A percentile compares a stretch with the other conserved stretches of the same genome.
phyloP scores from a whole-genome alignment of 176 grass and related monocot genomes.

The Musa troglodytarum region DNA sequence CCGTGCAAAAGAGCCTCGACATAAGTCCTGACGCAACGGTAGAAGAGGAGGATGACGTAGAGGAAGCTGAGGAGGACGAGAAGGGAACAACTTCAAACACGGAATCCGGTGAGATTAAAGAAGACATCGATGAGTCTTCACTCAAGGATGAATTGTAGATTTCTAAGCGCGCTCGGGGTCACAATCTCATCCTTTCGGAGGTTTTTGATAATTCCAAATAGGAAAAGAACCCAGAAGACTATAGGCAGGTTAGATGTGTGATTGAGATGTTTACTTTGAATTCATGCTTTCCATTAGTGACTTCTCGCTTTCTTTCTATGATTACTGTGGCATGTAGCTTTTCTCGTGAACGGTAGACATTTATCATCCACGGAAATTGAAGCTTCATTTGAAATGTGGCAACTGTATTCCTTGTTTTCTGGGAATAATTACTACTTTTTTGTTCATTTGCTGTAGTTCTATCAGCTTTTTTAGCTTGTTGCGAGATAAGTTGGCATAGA shows the following conservation, averaged over 20 bases:
- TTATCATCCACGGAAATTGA: neutral
- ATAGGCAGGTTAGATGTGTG: conserved; percentile 1
- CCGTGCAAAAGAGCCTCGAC: conserved; percentile 91
- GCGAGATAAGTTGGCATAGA: no score
- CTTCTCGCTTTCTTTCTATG: neutral
- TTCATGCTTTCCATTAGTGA: neutral
- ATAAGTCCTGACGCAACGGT: conserved; percentile 43
- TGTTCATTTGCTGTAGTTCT: no score
- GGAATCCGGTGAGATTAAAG: conserved; percentile 4
- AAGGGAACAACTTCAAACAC: conserved; percentile 33
- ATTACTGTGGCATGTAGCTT: neutral
- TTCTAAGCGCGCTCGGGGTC: neutral
- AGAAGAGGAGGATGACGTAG: conserved; percentile 74
- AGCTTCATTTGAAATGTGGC: neutral
- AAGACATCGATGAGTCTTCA: conserved; percentile 9
- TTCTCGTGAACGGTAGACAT: neutral
- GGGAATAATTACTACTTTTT: neutral
- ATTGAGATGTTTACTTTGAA: conserved; percentile 11
- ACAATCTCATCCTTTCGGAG: neutral
- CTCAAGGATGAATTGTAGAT: conserved; percentile 85
- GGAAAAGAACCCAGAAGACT: conserved; percentile 13
- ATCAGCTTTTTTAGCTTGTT: no score
- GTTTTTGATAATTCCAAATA: conserved; percentile 4
- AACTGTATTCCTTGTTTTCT: neutral
- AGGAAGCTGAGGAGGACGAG: conserved; percentile 58